A percentile compares a stretch with the other conserved stretches of the same genome.
Conservation (phyloP, 371 early-diverging fungal genomes). For the Blyttiomyces sp. region DNA sequence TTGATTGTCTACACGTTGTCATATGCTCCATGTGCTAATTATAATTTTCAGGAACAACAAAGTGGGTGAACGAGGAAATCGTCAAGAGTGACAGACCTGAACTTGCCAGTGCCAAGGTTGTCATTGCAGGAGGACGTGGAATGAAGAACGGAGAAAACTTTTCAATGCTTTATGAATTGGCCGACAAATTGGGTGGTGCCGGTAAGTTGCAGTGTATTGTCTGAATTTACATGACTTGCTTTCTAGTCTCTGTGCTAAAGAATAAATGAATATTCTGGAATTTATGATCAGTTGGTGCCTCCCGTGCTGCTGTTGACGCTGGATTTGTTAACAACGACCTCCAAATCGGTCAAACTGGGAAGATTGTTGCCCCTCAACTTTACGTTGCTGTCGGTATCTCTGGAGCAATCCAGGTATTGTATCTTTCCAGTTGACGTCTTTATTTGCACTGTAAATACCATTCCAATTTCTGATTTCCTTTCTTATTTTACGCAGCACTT, state of each 20-base stretch:
- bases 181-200: slow-evolving; percentile 92
- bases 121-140: slow-evolving; percentile 94
- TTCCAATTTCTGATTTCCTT: not conserved
- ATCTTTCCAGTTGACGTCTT: not conserved
- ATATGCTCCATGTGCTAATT: not conserved
- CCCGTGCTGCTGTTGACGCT: slow-evolving; percentile 97
- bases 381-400: slow-evolving; percentile 96
- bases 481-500: slow-evolving; percentile 59
- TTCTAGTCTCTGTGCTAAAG: slow-evolving; percentile 1
- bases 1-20: not conserved
- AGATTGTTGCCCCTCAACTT: slow-evolving; percentile 94
- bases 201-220: slow-evolving; percentile 53
- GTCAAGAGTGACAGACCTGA: slow-evolving; percentile 95
- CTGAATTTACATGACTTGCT: not conserved
- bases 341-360: slow-evolving; percentile 98
- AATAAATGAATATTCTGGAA: not conserved
- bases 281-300: slow-evolving; percentile 80
- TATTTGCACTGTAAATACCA: not conserved
- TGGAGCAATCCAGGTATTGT: slow-evolving; percentile 77
- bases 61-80: slow-evolving; percentile 88
- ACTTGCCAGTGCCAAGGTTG: slow-evolving; percentile 80
- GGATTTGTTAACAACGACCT: slow-evolving; percentile 94
- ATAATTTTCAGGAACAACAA: not conserved
- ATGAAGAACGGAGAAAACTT: slow-evolving; percentile 97
- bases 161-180: slow-evolving; percentile 83